Evolutionary conservation across 73 alveolate genomes (phyloP), one percentile per base, ranked within the genome.

Genomic region (Urostyla sp.): DNA sequence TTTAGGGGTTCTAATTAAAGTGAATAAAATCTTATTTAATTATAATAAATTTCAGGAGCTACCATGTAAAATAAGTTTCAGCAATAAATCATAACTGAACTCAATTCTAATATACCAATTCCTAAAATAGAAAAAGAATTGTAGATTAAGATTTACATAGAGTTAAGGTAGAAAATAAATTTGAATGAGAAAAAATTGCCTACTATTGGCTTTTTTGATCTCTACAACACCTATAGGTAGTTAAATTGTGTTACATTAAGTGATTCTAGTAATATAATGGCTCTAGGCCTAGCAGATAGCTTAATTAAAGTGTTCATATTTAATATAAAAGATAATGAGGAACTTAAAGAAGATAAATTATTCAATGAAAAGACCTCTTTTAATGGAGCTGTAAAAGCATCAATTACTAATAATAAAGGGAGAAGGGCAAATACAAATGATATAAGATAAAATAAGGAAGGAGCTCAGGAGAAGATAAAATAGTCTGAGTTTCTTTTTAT

Each of bases 251-350:
- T 69, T 0, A 69, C 83, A 5, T 31, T 69, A 46, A 69, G 83
- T 69, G 52, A 69, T 31, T 13, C 52, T 6, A 38, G 67, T 27
- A 26, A 26, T 24, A 6, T 69, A 3, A 23, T 69, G 56, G 83
- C 45, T 45, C 49, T 67, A 21, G 83, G 83, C 15, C 49, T 46
- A 18, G 20, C 44, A 28, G 83, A 69, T 27, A 69, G 83, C 54
- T 46, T 40, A 1, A 69, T 69, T 6, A 69, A 69, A 49, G 83
- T 69, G 8, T 69, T 69, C 23, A 49, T 49, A 6, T 38, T 69
- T 1, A 69, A 69, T 49, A 24, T 1, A 26, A 69, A 46, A 5
- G 8, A 44, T 27, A 16, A 48, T 69, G 69, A 69, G 13, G 55
- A 15, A 1, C 57, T 69, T 3, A 69, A n/a, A n/a, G n/a, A n/a